These are phyloP conservation scores for Coniochaeta sp. DNA, from an alignment of 2,329 filamentous ascomycete species.

Conservation along the genomic window DNA sequence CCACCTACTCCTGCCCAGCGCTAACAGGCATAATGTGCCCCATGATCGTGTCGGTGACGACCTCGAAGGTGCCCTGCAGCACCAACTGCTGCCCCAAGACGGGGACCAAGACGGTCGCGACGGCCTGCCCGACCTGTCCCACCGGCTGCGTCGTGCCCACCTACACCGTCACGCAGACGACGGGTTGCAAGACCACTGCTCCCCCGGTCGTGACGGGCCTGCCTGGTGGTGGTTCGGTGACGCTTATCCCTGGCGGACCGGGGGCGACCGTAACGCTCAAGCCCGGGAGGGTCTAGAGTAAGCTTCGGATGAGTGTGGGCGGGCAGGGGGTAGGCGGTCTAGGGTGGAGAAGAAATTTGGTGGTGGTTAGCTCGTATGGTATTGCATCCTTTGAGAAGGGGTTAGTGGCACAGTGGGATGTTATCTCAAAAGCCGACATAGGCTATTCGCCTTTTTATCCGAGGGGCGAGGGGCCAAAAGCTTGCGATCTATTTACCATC, in stretches of 20 bases:
- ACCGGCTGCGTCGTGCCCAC: conserved; percentile 18
- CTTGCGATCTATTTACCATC: not conserved
- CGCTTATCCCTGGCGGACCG: not conserved
- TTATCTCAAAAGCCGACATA: too few species aligned
- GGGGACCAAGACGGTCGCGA: conserved; percentile 16
- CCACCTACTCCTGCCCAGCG: not conserved
- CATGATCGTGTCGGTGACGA: conserved; percentile 22
- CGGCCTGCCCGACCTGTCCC: conserved; percentile 16
- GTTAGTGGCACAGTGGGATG: too few species aligned
- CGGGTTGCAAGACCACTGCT: conserved; percentile 12
- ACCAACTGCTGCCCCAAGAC: conserved; percentile 31
- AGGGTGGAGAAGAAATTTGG: too few species aligned
- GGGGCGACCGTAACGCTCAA: not conserved
- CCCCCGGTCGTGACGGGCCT: not conserved
- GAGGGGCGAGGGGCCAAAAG: not conserved
- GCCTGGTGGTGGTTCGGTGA: conserved; percentile 1
- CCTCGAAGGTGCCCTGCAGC: conserved; percentile 26
- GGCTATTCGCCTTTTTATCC: too few species aligned
- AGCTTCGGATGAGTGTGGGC: not conserved
- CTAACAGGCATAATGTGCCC: conserved; percentile 20
- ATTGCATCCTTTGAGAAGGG: too few species aligned
- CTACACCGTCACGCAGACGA: conserved; percentile 12
- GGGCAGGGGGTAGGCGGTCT: not conserved
- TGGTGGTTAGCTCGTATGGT: too few species aligned
- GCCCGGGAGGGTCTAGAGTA: not conserved